Evolutionary conservation across 2,329 filamentous ascomycete genomes (phyloP).

Genomic region (Rutstroemia sydowiana): DNA sequence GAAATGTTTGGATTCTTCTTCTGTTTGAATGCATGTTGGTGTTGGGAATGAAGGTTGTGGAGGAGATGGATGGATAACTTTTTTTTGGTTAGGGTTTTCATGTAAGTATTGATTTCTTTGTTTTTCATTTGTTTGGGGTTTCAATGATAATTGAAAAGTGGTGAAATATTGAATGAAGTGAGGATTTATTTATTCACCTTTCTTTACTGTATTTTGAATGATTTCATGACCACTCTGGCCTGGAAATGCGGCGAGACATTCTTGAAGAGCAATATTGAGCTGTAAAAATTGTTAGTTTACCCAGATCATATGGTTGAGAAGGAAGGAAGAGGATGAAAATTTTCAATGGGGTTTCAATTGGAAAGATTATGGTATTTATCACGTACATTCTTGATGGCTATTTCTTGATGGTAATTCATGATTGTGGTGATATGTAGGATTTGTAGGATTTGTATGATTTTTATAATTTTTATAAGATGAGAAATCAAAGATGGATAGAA

Average conservation of each 20-base stretch:
- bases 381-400: slow-evolving; percentile 5
- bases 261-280: slow-evolving; percentile 9
- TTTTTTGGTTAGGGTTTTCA: neutral
- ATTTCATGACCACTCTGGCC: slow-evolving; percentile 8
- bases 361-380: neutral
- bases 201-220: slow-evolving; percentile 7
- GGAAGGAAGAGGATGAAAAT: neutral
- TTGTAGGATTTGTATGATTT: neutral
- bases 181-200: slow-evolving; percentile 1
- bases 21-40: slow-evolving; percentile 9
- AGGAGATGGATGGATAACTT: slow-evolving; percentile 4
- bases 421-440: neutral
- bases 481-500: too few relatives aligned
- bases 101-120: neutral
- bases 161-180: neutral
- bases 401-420: slow-evolving; percentile 9
- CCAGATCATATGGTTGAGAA: too few relatives aligned
- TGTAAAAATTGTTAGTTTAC: neutral
- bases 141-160: neutral
- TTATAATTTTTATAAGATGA: too few relatives aligned
- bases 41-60: slow-evolving; percentile 1
- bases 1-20: slow-evolving; percentile 10
- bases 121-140: neutral
- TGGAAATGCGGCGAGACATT: slow-evolving; percentile 4
- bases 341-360: neutral